phyloP scores from a whole-genome alignment of 768 basidiomycete genomes.

The Rhodosporidiobolus odoratus region DNA sequence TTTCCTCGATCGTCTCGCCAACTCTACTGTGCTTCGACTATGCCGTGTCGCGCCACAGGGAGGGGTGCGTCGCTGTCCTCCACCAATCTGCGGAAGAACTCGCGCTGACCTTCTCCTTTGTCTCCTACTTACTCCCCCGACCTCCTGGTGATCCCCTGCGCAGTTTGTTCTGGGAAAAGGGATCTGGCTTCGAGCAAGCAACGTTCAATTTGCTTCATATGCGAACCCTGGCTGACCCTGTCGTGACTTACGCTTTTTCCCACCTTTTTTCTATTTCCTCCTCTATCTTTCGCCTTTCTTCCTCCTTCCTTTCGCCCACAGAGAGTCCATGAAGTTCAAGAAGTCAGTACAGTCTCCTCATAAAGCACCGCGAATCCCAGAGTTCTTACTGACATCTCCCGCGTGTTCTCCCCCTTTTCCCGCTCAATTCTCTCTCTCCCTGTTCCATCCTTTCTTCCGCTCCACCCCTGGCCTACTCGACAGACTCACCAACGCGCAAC shows the following conservation, averaged over 20 bases:
- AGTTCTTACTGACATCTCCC: background rate
- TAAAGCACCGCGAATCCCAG: background rate
- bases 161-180: slow-evolving; percentile 81
- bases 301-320: background rate
- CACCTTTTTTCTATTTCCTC: background rate
- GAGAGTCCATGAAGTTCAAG: slow-evolving; percentile 50
- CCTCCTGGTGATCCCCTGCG: too few species aligned
- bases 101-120: too few species aligned
- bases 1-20: too few species aligned
- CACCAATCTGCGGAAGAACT: too few species aligned
- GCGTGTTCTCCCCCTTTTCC: background rate
- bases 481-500: slow-evolving; percentile 95
- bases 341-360: slow-evolving; percentile 29
- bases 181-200: slow-evolving; percentile 87
- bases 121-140: background rate
- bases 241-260: too few species aligned
- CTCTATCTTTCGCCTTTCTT: background rate
- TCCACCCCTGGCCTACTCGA: slow-evolving; percentile 50
- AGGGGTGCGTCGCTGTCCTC: too few species aligned
- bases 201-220: background rate
- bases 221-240: background rate
- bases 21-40: too few species aligned
- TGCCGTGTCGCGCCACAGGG: background rate
- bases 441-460: background rate
- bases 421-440: too few species aligned